Conservation (phyloP, 495 filamentous ascomycete species). For the Penicillium canariense region DNA sequence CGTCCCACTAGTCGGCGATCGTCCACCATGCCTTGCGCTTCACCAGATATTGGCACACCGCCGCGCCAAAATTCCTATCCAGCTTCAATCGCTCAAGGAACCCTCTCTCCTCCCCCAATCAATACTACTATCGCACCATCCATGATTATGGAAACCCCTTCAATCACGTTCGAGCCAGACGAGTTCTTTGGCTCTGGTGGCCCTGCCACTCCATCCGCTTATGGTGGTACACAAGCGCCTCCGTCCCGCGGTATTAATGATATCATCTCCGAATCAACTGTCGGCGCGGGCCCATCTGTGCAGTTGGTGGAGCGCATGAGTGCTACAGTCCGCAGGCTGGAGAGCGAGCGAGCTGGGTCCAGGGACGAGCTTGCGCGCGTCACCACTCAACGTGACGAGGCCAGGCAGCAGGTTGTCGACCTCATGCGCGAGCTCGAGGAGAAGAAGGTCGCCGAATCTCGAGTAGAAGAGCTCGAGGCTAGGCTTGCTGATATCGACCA, state of each 20-base stretch:
- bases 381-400: conserved; percentile 80
- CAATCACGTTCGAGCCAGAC: conserved; percentile 61
- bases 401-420: conserved; percentile 81
- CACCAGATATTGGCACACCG: conserved; percentile 41
- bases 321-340: conserved; percentile 82
- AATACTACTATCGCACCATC: conserved; percentile 32
- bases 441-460: conserved; percentile 57
- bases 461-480: conserved; percentile 62
- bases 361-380: conserved; percentile 83
- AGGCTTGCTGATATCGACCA: conserved; percentile 57
- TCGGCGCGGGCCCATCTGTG: conserved; percentile 86
- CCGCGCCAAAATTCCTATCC: conserved; percentile 45
- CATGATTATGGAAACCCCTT: conserved; percentile 51
- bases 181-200: conserved; percentile 61
- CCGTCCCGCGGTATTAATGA: conserved; percentile 70
- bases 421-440: conserved; percentile 83
- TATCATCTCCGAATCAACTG: conserved; percentile 83
- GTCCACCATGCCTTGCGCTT: conserved; percentile 41
- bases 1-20: conserved; percentile 49
- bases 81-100: conserved; percentile 34
- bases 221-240: conserved; percentile 36
- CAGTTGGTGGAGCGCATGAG: conserved; percentile 97
- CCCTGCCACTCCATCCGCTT: conserved; percentile 61
- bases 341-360: conserved; percentile 81
- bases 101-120: conserved; percentile 33